A percentile compares a stretch with the other conserved stretches of the same genome.
Evolutionary conservation across 257 asterid genomes (phyloP).

Genomic region (Salvia rosmarinus): DNA sequence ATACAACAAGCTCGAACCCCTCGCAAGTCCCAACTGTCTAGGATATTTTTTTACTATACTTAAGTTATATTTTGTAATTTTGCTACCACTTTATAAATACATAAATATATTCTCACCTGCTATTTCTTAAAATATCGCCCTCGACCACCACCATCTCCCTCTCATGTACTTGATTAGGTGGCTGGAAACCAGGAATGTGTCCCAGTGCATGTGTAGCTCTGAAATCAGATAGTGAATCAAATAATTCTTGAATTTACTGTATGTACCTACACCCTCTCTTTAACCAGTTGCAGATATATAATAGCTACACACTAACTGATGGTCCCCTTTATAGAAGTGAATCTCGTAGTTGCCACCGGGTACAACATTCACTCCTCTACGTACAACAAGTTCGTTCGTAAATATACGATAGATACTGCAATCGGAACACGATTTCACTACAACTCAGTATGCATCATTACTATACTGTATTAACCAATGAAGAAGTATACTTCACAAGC

Average conservation of each 20-base stretch:
- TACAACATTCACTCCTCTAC: not conserved
- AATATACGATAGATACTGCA: not conserved
- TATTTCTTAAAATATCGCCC: too few relatives aligned
- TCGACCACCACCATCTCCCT: too few relatives aligned
- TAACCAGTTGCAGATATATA: slow-evolving; percentile 15
- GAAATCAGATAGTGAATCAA: slow-evolving; percentile 25
- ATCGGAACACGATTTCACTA: too few relatives aligned
- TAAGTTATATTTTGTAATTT: too few relatives aligned
- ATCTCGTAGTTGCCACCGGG: not conserved
- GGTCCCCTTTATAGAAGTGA: slow-evolving; percentile 2
- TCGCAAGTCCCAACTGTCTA: too few relatives aligned
- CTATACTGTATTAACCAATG: not conserved
- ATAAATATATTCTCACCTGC: too few relatives aligned
- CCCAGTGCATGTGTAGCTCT: slow-evolving; percentile 29
- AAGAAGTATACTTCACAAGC: not conserved
- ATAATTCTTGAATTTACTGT: slow-evolving; percentile 27
- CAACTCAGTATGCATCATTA: not conserved
- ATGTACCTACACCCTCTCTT: slow-evolving; percentile 16
- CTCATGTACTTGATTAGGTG: slow-evolving; percentile 7
- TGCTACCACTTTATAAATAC: too few relatives aligned
- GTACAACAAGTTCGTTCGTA: not conserved
- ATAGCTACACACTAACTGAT: slow-evolving; percentile 11
- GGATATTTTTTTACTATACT: too few relatives aligned
- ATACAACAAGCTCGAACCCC: too few relatives aligned
- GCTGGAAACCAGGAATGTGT: not conserved